A percentile compares a stretch with the other conserved stretches of the same genome.
Evolutionary conservation across 306 rosid genomes (phyloP).

Genomic region (Sicyos baderoa): DNA sequence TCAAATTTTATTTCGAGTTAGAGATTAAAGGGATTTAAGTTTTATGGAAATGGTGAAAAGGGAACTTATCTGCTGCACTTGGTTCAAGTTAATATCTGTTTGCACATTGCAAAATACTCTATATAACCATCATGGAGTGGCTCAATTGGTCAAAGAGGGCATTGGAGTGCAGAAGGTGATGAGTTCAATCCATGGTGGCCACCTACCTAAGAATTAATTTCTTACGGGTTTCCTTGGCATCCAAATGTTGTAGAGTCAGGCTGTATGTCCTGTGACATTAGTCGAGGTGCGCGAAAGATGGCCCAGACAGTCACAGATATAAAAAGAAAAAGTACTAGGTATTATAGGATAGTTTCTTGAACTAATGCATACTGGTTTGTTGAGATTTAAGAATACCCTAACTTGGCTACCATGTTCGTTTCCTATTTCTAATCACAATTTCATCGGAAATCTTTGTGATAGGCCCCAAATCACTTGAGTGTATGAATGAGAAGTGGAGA

Average conservation of each 20-base stretch:
- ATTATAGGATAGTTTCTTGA: neutral
- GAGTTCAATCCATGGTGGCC: no score
- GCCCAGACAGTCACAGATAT: no score
- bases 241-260: no score
- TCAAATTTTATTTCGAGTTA: neutral
- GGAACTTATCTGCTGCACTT: neutral
- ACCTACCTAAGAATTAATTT: no score
- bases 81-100: neutral
- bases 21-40: neutral
- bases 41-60: neutral
- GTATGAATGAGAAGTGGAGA: neutral
- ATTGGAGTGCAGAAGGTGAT: no score
- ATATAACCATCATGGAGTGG: no score
- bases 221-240: no score
- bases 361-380: neutral
- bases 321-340: neutral
- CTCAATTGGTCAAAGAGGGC: no score
- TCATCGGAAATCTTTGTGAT: neutral
- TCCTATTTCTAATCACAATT: neutral
- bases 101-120: neutral
- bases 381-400: neutral
- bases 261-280: no score
- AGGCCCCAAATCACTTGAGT: neutral
- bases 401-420: neutral
- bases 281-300: no score